Conservation (phyloP, 225 moss, liverwort and hornwort genomes). For the Pseudoscleropodium purum region DNA sequence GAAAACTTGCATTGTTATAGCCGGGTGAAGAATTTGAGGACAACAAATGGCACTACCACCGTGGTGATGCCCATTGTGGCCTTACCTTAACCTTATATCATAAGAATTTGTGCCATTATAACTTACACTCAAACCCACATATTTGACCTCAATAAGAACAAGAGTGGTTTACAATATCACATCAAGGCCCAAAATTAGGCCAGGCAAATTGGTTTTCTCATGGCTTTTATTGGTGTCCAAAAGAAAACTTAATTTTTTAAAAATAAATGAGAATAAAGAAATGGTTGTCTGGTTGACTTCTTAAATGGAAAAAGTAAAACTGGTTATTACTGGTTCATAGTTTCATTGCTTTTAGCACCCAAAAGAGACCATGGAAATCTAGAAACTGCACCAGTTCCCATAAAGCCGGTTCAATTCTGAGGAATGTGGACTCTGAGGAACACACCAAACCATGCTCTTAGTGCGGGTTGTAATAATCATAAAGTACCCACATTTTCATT, state of each 20-base stretch:
- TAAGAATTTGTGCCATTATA: too few relatives aligned
- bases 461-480: background rate
- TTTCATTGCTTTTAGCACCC: background rate
- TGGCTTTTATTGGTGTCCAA: background rate
- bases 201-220: background rate
- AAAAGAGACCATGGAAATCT: background rate
- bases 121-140: too few relatives aligned
- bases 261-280: too few relatives aligned
- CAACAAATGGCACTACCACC: background rate
- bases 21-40: background rate
- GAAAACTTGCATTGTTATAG: background rate
- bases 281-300: background rate
- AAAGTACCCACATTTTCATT: background rate
- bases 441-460: background rate
- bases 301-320: background rate
- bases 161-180: too few relatives aligned
- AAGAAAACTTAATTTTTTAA: too few relatives aligned
- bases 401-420: background rate
- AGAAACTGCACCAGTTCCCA: background rate
- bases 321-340: too few relatives aligned
- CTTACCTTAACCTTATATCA: too few relatives aligned
- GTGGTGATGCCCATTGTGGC: too few relatives aligned
- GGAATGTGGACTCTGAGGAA: background rate
- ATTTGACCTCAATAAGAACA: too few relatives aligned
- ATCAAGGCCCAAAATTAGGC: background rate